These are phyloP conservation scores for Irpex sp. DNA, from an alignment of 1,284 basidiomycete genomes.

Conservation along the genomic window DNA sequence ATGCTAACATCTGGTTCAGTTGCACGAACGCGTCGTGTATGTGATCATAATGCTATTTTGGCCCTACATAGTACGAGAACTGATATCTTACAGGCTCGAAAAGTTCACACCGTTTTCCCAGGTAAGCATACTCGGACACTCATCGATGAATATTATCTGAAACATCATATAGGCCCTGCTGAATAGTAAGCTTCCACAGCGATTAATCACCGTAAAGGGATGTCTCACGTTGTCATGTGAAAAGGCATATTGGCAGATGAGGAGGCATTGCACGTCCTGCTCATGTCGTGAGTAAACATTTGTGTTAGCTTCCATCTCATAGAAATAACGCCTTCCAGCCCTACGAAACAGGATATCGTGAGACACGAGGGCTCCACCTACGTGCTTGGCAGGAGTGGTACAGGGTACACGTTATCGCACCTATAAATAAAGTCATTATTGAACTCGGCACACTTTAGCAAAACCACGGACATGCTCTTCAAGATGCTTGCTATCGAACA, in stretches of 20 bases:
- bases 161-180: slow-evolving; percentile 40
- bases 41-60: slow-evolving; percentile 15
- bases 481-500: slow-evolving; percentile 68
- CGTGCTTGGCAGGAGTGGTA: slow-evolving; percentile 24
- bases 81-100: slow-evolving; percentile 41
- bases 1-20: slow-evolving; percentile 25
- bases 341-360: slow-evolving; percentile 57
- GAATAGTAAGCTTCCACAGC: slow-evolving; percentile 35
- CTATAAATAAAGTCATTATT: not conserved
- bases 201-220: too few relatives aligned
- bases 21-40: slow-evolving; percentile 56
- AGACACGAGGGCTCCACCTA: slow-evolving; percentile 56
- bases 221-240: not conserved
- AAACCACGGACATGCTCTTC: slow-evolving; percentile 74
- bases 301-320: not conserved
- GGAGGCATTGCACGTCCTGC: slow-evolving; percentile 47
- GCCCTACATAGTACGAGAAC: not conserved
- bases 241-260: slow-evolving; percentile 43
- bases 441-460: slow-evolving; percentile 34
- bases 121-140: slow-evolving; percentile 25
- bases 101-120: slow-evolving; percentile 66
- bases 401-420: slow-evolving; percentile 8
- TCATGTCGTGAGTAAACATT: slow-evolving; percentile 44
- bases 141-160: not conserved
- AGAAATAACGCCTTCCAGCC: slow-evolving; percentile 30